Base-by-base conservation (phyloP, 1,139 yeast species). In the Nakaseomyces bracarensis region DNA sequence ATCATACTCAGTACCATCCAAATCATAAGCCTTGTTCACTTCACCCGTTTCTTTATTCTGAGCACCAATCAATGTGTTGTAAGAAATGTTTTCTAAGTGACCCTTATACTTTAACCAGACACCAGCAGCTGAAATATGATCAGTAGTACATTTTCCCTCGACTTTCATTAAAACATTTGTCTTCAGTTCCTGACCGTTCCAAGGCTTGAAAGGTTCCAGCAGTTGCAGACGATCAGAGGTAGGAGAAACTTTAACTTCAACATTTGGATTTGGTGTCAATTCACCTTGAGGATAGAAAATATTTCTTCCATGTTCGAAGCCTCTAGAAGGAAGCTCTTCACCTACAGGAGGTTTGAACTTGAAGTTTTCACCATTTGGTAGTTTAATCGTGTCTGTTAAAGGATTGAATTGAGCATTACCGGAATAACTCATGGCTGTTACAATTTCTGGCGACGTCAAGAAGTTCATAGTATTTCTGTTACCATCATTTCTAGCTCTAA, bases 21-120 rank as follows among this genome's bases (percentile, higher is more conserved):
- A 72, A 62, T 91, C 97, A 53, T 82, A 79, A 6, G 91, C 96
- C 50, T 73, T 77, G 69, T 91, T 91, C 37, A 87, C 96, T 66
- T 87, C 95, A 45, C 96, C 96, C 28, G 96, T 86, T 67, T 89
- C 98, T 62, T 84, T 85, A 64, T 91, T 91, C 48, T 85, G 94
- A 13, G 98, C 98, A 49, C 98, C 98, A 58, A 91, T 91, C 56
- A 91, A 72, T 6, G 97, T 89, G 69, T 91, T 91, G 69, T 91
- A 76, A 11, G 96, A 84, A 52, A 91, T 91, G 67, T 91, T 91
- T 63, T 89, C 96, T 57, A 91, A 73, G 62, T 91, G 98, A 15
- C 98, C 98, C 70, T 91, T 91, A 69, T 91, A 91, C 69, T 91
- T 91, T 67, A 91, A 76, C 98, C 98, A 91, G n/a, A 82, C 93